Conservation (phyloP, 1,284 basidiomycete genomes). For the Sporisorium graminicola region DNA sequence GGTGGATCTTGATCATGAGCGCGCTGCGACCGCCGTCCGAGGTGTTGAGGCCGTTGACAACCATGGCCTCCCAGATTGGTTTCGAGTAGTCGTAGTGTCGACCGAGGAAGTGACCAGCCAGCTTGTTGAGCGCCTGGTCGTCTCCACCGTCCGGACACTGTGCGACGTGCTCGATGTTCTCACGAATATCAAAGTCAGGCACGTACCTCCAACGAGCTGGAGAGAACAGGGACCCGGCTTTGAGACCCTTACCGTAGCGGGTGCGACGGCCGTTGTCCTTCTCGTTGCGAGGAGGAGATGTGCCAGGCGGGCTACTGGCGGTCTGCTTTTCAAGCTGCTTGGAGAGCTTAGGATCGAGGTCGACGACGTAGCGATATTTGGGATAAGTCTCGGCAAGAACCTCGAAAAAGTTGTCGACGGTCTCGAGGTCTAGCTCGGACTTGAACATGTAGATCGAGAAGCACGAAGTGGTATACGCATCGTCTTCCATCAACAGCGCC, state of each 20-base stretch:
- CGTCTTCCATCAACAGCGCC: conserved; percentile 66
- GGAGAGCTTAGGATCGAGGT: conserved; percentile 62
- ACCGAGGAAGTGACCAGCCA: conserved; percentile 64
- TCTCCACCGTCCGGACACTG: conserved; percentile 44
- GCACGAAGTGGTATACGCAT: conserved; percentile 65
- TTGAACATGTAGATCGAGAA: conserved; percentile 69
- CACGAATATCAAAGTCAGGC: conserved; percentile 64
- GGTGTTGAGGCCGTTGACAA: conserved; percentile 67
- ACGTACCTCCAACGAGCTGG: conserved; percentile 66
- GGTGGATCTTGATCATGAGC: conserved; percentile 70
- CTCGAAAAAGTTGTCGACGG: conserved; percentile 66
- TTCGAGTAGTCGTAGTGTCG: conserved; percentile 67
- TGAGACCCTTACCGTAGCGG: conserved; percentile 55
- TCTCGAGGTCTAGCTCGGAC: conserved; percentile 62
- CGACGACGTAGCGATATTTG: conserved; percentile 66
- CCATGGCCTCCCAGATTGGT: conserved; percentile 68
- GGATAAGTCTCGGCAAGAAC: conserved; percentile 64
- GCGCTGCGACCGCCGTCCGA: conserved; percentile 62
- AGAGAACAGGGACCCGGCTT: conserved; percentile 57
- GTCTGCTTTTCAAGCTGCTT: conserved; percentile 38
- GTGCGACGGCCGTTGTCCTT: conserved; percentile 57
- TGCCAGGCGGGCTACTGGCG: conserved; percentile 11
- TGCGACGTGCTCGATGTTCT: conserved; percentile 64
- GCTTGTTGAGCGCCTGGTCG: conserved; percentile 58
- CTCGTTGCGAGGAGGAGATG: conserved; percentile 24